Evolutionary conservation across 2,329 filamentous ascomycete genomes (phyloP), one percentile per base, ranked within the genome.

Genomic region (Ophiostoma novo-ulmi): DNA sequence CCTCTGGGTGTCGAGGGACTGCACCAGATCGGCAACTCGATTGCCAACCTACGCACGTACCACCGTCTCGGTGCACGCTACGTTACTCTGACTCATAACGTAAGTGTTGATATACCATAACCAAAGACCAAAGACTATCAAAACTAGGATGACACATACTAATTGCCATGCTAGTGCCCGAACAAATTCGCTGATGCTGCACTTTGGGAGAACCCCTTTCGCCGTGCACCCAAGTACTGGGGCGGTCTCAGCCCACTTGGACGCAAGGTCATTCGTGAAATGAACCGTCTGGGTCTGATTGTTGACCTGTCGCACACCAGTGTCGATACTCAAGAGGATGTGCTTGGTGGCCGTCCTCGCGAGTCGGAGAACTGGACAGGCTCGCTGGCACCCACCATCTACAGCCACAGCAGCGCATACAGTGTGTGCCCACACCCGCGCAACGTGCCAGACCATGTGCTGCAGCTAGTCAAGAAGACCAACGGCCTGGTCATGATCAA

Each of bases 241-340:
- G 82, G 85, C 69, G 94, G 94, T 1, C 83, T 98, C 1, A 94
- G 90, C 72, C 82, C 85, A 0, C 84, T 84, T 1, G 94, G 94
- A 5, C 85, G 87, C 69, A 78, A 83, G 14, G 80, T 97, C 0
- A 83, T 98, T 64, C 83, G 83, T 48, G 94, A 98, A 82, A 97
- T 98, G 94, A 98, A 97, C 78, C 87, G 94, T 3, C 82, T 97
- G 1, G 94, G 94, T 36, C 93, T 97, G 89, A 88, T 97, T n/a
- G 91, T 98, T 58, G 94, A 97, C 77, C 84, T 97, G 48, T 86
- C 91, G 7, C 94, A 97, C 78, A 83, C 83, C 5, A 87, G 90
- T 75, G 85, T 87, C 71, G 90, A 94, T 72, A 97, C 94, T 0
- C 95, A 96, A 92, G 81, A 88, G 7, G 91, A 97, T 75, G 91